Base-by-base conservation (phyloP, 164 flowering plant species). In the Paratinospora sagittata region DNA sequence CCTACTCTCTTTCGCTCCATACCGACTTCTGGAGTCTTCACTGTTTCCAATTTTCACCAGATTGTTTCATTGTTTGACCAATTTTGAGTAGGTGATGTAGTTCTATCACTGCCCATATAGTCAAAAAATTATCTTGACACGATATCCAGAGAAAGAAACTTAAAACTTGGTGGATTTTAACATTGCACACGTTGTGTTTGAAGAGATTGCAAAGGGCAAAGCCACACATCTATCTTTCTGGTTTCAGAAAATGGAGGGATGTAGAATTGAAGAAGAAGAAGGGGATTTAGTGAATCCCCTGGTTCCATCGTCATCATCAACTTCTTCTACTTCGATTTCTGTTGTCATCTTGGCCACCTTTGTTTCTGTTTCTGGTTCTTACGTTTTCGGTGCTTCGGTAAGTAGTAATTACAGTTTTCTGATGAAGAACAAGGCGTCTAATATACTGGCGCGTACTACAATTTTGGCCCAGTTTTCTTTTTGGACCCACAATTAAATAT, bases 301-400 rank as follows among this genome's bases (percentile, higher is more conserved):
- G 27, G 14, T 68, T 16, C 36, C 30, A n/a, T 4, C 43, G 30
- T 9, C 39, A 1, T 64, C 73, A 11, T 3, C 39, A 41, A 10
- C 34, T 2, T 63, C 73, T 14, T 14, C 37, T 24, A 30, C 74
- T 34, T 72, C 77, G 21, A 70, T 70, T 30, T 37, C 60, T 65
- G 62, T 75, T 45, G 73, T 75, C 63, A 24, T 77, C 1, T 24
- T 77, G 17, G 36, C 72, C 67, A 79, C 81, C 37, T 55, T 75
- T 9, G 49, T 77, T 3, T 78, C 82, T 14, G 79, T 79, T 36
- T 77, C 68, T 1, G 84, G 82, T 33, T 82, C 84, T 24, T 79
- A 66, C 70, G 68, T 62, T 14, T 77, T 65, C 45, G 84, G 84
- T 8, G 67, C 55, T 65, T 63, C 78, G 65, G 84, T 79, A 67